Evolutionary conservation across 2,329 filamentous ascomycete species (phyloP).

Genomic region (Nothophoma quercina): DNA sequence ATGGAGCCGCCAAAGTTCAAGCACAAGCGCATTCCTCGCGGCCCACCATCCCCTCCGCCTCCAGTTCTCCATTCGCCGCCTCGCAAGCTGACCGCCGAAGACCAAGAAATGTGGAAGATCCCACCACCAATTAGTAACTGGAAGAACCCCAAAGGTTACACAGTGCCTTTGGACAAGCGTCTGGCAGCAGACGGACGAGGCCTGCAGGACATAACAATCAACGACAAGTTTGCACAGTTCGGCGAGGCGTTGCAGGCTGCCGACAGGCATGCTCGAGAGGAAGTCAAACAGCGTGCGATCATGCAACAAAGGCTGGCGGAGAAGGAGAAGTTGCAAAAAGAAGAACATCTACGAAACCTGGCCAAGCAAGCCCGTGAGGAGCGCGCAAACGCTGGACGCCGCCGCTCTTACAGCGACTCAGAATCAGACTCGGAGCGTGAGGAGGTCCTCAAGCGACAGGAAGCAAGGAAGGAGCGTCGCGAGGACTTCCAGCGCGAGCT

Average conservation of each 20-base stretch:
- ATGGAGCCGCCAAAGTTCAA: constrained; percentile 99
- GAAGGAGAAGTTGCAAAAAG: constrained; percentile 94
- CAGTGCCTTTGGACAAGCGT: constrained; percentile 93
- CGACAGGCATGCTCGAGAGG: constrained; percentile 91
- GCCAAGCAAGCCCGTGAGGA: constrained; percentile 94
- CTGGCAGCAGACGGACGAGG: constrained; percentile 91
- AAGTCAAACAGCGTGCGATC: constrained; percentile 87
- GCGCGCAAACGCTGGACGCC: constrained; percentile 60
- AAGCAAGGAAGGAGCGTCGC: constrained; percentile 76
- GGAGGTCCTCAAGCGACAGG: constrained; percentile 77
- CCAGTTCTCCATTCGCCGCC: constrained; percentile 96
- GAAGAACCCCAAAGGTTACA: constrained; percentile 99
- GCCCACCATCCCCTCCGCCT: constrained; percentile 89
- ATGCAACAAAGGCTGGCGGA: constrained; percentile 98
- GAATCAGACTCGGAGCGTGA: constrained; percentile 66
- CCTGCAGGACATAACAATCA: constrained; percentile 92
- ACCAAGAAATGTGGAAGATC: constrained; percentile 96
- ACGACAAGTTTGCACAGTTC: constrained; percentile 98
- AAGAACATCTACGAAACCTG: constrained; percentile 85
- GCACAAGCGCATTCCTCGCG: constrained; percentile 95
- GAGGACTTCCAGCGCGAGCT: constrained; percentile 88
- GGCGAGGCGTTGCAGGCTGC: constrained; percentile 93
- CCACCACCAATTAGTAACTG: constrained; percentile 93
- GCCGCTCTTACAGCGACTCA: constrained; percentile 53
- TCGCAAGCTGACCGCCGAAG: constrained; percentile 92